A percentile compares a stretch with the other conserved stretches of the same genome.
Evolutionary conservation across 495 filamentous ascomycete species (phyloP).

Genomic region (Penicillium atrosanguineum): DNA sequence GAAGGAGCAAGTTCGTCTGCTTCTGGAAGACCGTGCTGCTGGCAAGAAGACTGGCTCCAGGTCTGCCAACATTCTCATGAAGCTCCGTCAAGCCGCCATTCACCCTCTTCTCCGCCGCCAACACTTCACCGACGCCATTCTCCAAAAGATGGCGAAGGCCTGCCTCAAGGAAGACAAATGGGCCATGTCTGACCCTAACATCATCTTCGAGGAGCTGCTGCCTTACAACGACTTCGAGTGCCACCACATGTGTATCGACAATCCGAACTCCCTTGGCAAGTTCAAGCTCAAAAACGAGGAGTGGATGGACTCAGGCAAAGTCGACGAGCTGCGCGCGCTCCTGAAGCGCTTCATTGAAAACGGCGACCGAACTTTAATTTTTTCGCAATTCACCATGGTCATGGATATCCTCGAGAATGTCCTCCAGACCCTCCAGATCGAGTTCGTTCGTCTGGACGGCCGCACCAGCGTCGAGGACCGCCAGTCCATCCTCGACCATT

Average conservation of each 20-base stretch:
- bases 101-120: constrained; percentile 85
- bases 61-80: constrained; percentile 79
- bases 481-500: constrained; percentile 79
- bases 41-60: constrained; percentile 55
- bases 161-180: constrained; percentile 65
- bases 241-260: constrained; percentile 70
- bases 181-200: constrained; percentile 55
- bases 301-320: constrained; percentile 94
- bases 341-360: constrained; percentile 70
- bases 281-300: constrained; percentile 70
- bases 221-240: constrained; percentile 79
- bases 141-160: constrained; percentile 74
- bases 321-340: constrained; percentile 71
- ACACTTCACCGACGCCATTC: constrained; percentile 68
- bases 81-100: constrained; percentile 86
- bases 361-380: constrained; percentile 83
- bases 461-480: constrained; percentile 78
- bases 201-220: constrained; percentile 70
- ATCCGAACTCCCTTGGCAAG: constrained; percentile 63
- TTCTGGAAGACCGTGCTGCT: constrained; percentile 54
- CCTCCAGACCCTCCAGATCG: constrained; percentile 67
- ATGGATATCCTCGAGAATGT: constrained; percentile 86
- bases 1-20: constrained; percentile 50
- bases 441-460: constrained; percentile 81
- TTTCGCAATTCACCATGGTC: constrained; percentile 89